A percentile compares a stretch with the other conserved stretches of the same genome.
These are phyloP conservation scores for Punica granatum DNA, from an alignment of 345 rosid species.

Conservation along the genomic window DNA sequence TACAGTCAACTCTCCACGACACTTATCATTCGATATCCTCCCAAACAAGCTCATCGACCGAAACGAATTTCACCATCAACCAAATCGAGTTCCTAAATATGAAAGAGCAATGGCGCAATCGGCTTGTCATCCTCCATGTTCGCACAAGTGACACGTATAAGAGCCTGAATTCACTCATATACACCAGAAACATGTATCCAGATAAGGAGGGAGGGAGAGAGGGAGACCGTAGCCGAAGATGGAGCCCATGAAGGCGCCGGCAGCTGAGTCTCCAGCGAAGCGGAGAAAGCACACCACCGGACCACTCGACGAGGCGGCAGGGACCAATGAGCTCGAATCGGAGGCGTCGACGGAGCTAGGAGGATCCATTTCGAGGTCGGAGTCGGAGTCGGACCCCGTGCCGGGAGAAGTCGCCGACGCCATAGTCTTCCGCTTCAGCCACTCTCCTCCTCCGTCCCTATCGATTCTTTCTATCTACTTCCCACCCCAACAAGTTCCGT, in stretches of 20 bases:
- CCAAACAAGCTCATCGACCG: background rate
- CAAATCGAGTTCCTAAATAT: background rate
- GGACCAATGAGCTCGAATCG: conserved; percentile 30
- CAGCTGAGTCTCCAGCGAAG: conserved; percentile 68
- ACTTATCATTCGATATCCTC: no score
- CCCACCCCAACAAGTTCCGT: no score
- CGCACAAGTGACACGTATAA: background rate
- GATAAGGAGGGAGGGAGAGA: background rate
- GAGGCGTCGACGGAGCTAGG: background rate
- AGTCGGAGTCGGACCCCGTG: conserved; percentile 20
- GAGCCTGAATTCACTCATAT: background rate
- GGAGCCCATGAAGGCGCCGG: conserved; percentile 86
- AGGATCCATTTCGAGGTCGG: conserved; percentile 1
- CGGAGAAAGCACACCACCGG: conserved; percentile 67
- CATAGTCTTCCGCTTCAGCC: conserved; percentile 19
- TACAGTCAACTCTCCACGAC: no score
- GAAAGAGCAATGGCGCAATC: background rate
- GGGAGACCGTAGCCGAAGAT: conserved; percentile 67
- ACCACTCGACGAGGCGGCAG: conserved; percentile 19
- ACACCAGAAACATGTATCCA: background rate
- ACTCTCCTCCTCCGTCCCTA: background rate
- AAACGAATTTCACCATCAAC: background rate
- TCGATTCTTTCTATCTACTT: background rate
- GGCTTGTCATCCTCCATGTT: background rate
- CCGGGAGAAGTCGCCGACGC: conserved; percentile 29